Evolutionary conservation across 106 monocot species (phyloP).

Genomic region (Amphibolis antarctica): DNA sequence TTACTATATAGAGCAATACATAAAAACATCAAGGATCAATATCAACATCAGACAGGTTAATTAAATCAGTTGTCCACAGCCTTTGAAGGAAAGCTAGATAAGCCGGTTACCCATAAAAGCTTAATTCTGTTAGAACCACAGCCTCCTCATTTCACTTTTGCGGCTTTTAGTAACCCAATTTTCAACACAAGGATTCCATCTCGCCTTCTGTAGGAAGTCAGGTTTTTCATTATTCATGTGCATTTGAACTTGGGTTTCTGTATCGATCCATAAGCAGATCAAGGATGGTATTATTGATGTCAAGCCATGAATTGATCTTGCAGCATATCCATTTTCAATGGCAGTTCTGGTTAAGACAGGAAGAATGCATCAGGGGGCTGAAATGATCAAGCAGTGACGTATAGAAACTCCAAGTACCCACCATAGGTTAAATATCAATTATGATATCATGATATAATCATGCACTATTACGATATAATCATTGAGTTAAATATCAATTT

Average conservation of each 20-base stretch:
- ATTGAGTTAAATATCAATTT: no score
- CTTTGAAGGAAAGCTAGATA: neutral
- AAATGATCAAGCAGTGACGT: neutral
- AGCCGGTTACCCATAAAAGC: neutral
- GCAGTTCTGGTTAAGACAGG: neutral
- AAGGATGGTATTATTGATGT: no score
- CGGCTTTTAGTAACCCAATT: constrained; percentile 5
- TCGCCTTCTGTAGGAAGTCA: neutral
- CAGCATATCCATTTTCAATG: constrained; percentile 1
- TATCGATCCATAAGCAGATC: neutral
- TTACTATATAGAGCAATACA: constrained; percentile 14
- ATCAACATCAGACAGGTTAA: constrained; percentile 56
- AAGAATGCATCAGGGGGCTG: neutral
- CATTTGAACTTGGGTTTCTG: no score
- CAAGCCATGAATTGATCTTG: neutral
- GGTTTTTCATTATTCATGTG: neutral
- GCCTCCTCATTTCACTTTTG: neutral
- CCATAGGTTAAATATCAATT: no score
- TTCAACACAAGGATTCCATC: neutral
- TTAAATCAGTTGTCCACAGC: constrained; percentile 2
- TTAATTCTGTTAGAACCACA: neutral
- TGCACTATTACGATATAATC: no score
- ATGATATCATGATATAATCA: no score
- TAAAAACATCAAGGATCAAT: constrained; percentile 45
- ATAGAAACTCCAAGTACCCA: neutral